Evolutionary conservation across 305 asterid genomes (phyloP), one percentile per base, ranked within the genome.

Genomic region (Fraxinus ornus): DNA sequence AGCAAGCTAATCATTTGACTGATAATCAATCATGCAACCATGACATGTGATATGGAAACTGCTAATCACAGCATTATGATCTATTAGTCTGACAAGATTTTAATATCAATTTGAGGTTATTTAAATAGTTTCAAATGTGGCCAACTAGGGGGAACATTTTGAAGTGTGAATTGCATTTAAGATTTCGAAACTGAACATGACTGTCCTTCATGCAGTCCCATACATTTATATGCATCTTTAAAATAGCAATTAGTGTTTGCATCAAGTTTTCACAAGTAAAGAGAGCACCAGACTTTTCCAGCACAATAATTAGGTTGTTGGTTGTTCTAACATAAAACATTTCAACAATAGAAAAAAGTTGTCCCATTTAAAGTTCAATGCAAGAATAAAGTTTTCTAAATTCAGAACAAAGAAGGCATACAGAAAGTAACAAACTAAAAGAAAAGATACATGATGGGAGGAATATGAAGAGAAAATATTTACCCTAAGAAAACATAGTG

Each of bases 21-120:
- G 82, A 47, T 76, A 52, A 66, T 71, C 75, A 77, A 52, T 28
- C 19, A 81, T 19, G 22, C 47, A 64, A 81, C 78, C 74, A 24
- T 80, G 64, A 66, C 55, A 49, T 21, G 72, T 4, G 77, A 77
- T n/a, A 10, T 21, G 81, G 41, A 78, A 82, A 80, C 70, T 80
- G 39, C 13, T 79, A 71, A 84, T 74, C 68, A 76, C 64, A 79
- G 49, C 8, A 73, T 7, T 52, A 44, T 64, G 41, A 75, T 77
- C 83, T 68, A 76, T 49, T 52, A 52, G 24, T 52, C 64, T 13
- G 64, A n/a, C 9, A 52, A 52, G 22, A 4, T 17, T 4, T 52
- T 52, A 17, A 15, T 52, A 52, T 52, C 62, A 47, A 47, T 47
- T 47, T 47, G 1, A 47, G 57, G 60, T 49, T 4, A 49, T 49